A percentile compares a stretch with the other conserved stretches of the same genome.
Evolutionary conservation across 768 basidiomycete genomes (phyloP).

Genomic region (Xerocomus brunneocitrinus): DNA sequence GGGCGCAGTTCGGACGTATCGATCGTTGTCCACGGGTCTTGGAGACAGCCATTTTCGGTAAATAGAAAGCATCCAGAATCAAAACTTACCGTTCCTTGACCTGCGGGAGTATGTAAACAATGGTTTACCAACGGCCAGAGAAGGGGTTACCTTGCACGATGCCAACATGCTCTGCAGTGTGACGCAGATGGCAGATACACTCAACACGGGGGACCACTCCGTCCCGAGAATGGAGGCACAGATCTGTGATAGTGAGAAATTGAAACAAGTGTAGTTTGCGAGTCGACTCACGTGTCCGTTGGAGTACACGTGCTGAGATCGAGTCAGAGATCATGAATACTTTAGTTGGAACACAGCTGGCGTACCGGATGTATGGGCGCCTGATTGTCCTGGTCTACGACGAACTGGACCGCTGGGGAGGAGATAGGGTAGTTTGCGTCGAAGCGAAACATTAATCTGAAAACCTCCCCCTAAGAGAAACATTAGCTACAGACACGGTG

Average conservation of each 20-base stretch:
- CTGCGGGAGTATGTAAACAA: conserved; percentile 26
- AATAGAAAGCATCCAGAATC: neutral
- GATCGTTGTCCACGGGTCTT: conserved; percentile 81
- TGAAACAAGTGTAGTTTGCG: conserved; percentile 5
- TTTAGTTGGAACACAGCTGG: conserved; percentile 9
- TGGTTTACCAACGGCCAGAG: neutral
- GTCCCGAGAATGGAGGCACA: conserved; percentile 86
- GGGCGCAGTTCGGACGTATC: conserved; percentile 73
- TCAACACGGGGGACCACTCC: conserved; percentile 89
- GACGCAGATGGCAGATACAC: conserved; percentile 74
- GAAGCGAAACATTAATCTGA: conserved; percentile 79
- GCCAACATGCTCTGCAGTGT: conserved; percentile 92
- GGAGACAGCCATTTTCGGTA: conserved; percentile 7
- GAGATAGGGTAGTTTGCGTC: conserved; percentile 81
- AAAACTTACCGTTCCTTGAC: conserved; percentile 58
- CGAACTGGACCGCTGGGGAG: conserved; percentile 83
- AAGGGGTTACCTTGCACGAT: conserved; percentile 70
- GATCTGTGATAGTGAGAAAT: conserved; percentile 46
- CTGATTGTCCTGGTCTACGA: conserved; percentile 56
- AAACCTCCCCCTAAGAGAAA: conserved; percentile 59
- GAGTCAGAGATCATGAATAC: conserved; percentile 8
- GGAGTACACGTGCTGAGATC: conserved; percentile 72
- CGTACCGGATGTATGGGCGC: conserved; percentile 80
- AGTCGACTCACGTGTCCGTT: conserved; percentile 67
- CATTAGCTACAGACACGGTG: neutral